Base-by-base conservation (phyloP, 2,329 filamentous ascomycete species). In the Aspergillus sp. region DNA sequence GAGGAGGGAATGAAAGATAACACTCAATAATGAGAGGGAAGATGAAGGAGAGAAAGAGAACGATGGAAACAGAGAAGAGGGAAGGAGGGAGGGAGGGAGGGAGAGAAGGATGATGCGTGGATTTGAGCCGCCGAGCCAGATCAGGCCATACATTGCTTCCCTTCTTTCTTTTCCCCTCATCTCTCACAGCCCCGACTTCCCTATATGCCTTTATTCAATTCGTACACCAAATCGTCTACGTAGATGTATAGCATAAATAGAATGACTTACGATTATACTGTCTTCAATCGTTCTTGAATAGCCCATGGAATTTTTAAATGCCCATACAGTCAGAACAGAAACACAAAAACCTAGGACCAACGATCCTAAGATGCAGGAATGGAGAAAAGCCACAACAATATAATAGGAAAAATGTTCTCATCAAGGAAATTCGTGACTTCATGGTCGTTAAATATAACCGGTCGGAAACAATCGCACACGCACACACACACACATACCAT, bases 401-500 rank as follows among this genome's bases (percentile, higher is more conserved):
- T 66, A 63, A 57, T 13, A 36, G 32, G 32, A 15, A 36, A 36
- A 49, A 57, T 59, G 59, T 53, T 58, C 59, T 67, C 63, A 49
- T 66, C 21, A 59, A 74, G 68, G 64, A 73, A 66, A 74, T 74
- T 74, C 73, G 73, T 75, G 64, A 69, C 70, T 70, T 75, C 72
- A 72, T 74, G 68, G 73, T 74, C 72, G 64, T 73, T 64, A 70
- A 69, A 66, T 67, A 65, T 66, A 67, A 64, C 60, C 65, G 61
- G 62, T 55, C 55, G 48, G 48, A 65, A 65, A 66, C 56, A 69
- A 66, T 62, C 62, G 60, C 63, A 55, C 60, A 58, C 41, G 17
- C 21, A 12, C 38, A 39, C 53, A 59, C 53, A 58, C 54, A 36
- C 51, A 39, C 51, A 50, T 30, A 30, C 28, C 49, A 55, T 30